Percentiles rank a stretch among this genome's conserved stretches.
Conservation (phyloP, 2,329 filamentous ascomycete species). For the Aotearoamyces nothofagi region DNA sequence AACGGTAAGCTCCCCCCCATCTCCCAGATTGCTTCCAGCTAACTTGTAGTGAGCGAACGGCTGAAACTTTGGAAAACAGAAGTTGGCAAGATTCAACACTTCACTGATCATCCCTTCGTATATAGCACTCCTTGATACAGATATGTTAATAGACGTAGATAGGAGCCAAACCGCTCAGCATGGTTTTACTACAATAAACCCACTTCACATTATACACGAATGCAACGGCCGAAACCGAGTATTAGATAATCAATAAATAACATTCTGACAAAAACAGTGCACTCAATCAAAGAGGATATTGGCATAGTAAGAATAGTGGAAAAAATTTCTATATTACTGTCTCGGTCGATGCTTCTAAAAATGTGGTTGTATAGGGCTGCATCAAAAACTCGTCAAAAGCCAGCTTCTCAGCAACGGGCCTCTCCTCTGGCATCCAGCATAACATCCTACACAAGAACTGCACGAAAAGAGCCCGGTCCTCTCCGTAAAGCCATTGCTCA, state of each 20-base stretch:
- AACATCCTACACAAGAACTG: conserved; percentile 23
- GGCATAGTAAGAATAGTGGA: conserved; percentile 6
- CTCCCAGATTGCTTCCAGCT: conserved; percentile 2
- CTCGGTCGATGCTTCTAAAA: neutral
- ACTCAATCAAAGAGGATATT: conserved; percentile 7
- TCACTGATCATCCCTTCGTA: too few relatives aligned
- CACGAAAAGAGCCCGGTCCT: conserved; percentile 19
- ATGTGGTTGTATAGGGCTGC: conserved; percentile 2
- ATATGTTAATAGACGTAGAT: too few relatives aligned
- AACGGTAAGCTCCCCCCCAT: conserved; percentile 4
- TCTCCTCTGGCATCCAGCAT: conserved; percentile 21
- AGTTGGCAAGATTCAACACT: too few relatives aligned
- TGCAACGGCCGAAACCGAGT: too few relatives aligned
- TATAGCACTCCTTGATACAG: too few relatives aligned
- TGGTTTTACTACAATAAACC: too few relatives aligned
- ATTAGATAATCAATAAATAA: too few relatives aligned
- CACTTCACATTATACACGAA: too few relatives aligned
- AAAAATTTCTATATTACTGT: conserved; percentile 6
- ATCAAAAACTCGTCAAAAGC: conserved; percentile 8
- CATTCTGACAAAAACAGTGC: too few relatives aligned
- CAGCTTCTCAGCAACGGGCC: conserved; percentile 6
- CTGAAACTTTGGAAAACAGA: too few relatives aligned
- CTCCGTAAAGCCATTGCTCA: conserved; percentile 10
- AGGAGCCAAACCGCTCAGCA: too few relatives aligned
- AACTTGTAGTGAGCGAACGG: too few relatives aligned